Evolutionary conservation across 2,329 filamentous ascomycete genomes (phyloP).

Genomic region (Pezicula neosporulosa): DNA sequence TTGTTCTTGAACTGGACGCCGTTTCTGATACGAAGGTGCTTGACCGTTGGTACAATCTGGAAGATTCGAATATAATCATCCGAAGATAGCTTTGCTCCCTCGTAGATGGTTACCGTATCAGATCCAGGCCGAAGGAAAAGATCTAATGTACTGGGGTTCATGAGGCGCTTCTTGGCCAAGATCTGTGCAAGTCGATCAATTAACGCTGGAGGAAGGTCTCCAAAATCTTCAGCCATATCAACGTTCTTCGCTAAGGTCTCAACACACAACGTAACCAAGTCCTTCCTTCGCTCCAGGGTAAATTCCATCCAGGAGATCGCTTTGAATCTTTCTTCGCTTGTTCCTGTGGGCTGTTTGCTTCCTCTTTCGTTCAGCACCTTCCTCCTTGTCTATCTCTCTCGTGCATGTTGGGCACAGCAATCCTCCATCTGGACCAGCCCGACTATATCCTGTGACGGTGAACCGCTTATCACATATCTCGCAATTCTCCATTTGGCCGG

Average conservation of each 20-base stretch:
- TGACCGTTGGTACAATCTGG: constrained; percentile 66
- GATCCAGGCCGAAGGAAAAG: constrained; percentile 53
- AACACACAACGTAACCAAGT: constrained; percentile 60
- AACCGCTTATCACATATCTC: constrained; percentile 83
- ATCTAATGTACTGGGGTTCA: constrained; percentile 50
- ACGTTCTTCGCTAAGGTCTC: constrained; percentile 62
- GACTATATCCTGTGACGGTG: constrained; percentile 87
- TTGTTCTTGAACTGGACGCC: constrained; percentile 89
- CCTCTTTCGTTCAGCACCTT: constrained; percentile 54
- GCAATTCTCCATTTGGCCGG: constrained; percentile 83
- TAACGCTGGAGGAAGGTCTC: constrained; percentile 50
- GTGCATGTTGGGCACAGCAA: constrained; percentile 83
- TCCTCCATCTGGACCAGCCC: constrained; percentile 76
- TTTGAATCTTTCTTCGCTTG: constrained; percentile 73
- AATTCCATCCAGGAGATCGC: constrained; percentile 77
- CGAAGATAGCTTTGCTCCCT: constrained; percentile 60
- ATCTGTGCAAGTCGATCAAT: constrained; percentile 58
- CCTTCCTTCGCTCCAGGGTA: constrained; percentile 66
- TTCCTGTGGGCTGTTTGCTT: constrained; percentile 48
- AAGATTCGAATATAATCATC: constrained; percentile 82
- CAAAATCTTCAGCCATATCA: constrained; percentile 57
- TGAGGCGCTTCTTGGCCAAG: constrained; percentile 56
- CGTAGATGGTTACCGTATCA: constrained; percentile 53
- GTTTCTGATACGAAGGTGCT: constrained; percentile 72
- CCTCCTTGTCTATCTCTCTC: constrained; percentile 66